phyloP scores from a whole-genome alignment of 805 yeast genomes.

The Naumovozyma baii region DNA sequence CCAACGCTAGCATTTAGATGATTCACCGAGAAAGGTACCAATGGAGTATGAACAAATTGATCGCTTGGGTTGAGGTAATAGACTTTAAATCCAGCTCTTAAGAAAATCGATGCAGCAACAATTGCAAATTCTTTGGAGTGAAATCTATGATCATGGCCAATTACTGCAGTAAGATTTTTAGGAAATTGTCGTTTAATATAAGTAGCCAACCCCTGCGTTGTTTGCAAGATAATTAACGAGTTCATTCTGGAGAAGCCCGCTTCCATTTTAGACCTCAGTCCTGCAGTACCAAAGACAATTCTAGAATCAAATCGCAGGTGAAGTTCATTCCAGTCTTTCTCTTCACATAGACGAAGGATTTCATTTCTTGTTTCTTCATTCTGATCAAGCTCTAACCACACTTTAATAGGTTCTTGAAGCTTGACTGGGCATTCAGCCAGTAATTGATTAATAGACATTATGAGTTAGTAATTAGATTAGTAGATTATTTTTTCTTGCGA shows the following conservation, averaged over 20 bases:
- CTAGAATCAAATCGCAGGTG: conserved; percentile 45
- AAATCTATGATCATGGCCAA: conserved; percentile 89
- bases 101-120: conserved; percentile 66
- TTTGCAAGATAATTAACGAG: conserved; percentile 78
- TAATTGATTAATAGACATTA: too few species aligned
- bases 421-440: conserved; percentile 8
- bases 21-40: conserved; percentile 83
- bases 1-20: conserved; percentile 59
- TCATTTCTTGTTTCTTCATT: conserved; percentile 44
- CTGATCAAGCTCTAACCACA: conserved; percentile 29
- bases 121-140: conserved; percentile 73
- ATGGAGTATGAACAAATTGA: conserved; percentile 64
- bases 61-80: conserved; percentile 38
- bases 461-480: too few species aligned
- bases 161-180: conserved; percentile 37
- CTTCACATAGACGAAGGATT: conserved; percentile 37
- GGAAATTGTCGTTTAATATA: conserved; percentile 33
- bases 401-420: conserved; percentile 9
- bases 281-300: conserved; percentile 88
- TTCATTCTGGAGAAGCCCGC: conserved; percentile 89
- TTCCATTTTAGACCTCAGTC: conserved; percentile 77
- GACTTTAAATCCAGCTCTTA: conserved; percentile 59
- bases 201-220: conserved; percentile 70
- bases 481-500: too few species aligned
- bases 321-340: conserved; percentile 36